Percentiles rank a stretch among this genome's conserved stretches.
These are phyloP conservation scores for Gossypium davidsonii DNA, from an alignment of 441 rosid species.

Conservation along the genomic window DNA sequence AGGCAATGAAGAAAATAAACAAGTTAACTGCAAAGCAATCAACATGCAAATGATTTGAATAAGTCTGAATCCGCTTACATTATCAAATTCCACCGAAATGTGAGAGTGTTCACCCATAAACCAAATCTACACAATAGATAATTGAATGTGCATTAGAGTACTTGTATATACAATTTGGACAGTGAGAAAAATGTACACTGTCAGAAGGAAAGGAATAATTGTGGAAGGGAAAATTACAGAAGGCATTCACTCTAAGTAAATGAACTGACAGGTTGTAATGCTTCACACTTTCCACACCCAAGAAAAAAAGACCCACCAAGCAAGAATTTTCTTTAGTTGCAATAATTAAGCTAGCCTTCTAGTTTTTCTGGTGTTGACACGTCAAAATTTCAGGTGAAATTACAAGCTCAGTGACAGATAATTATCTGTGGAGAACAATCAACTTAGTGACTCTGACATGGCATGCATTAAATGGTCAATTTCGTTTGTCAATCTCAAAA, in stretches of 20 bases:
- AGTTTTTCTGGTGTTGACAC: neutral
- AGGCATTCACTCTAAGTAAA: constrained; percentile 1
- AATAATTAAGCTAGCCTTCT: neutral
- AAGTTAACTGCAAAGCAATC: neutral
- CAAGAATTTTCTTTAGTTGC: neutral
- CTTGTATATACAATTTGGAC: neutral
- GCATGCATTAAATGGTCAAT: neutral
- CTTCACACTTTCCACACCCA: neutral
- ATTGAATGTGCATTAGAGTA: constrained; percentile 14
- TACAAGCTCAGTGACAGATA: neutral
- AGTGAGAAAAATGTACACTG: neutral
- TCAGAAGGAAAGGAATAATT: neutral
- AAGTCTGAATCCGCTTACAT: constrained; percentile 44
- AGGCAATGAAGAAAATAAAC: neutral
- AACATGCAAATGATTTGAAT: neutral
- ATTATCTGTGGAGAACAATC: neutral
- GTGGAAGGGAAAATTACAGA: neutral
- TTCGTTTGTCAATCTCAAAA: neutral
- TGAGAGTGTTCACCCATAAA: constrained; percentile 92
- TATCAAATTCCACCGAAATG: constrained; percentile 78
- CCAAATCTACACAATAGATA: constrained; percentile 52
- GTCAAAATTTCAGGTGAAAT: neutral
- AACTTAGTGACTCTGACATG: neutral
- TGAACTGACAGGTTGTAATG: neutral
- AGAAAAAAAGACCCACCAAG: neutral